Base-by-base conservation (phyloP, 2,329 filamentous ascomycete species). In the Tothia fuscella region DNA sequence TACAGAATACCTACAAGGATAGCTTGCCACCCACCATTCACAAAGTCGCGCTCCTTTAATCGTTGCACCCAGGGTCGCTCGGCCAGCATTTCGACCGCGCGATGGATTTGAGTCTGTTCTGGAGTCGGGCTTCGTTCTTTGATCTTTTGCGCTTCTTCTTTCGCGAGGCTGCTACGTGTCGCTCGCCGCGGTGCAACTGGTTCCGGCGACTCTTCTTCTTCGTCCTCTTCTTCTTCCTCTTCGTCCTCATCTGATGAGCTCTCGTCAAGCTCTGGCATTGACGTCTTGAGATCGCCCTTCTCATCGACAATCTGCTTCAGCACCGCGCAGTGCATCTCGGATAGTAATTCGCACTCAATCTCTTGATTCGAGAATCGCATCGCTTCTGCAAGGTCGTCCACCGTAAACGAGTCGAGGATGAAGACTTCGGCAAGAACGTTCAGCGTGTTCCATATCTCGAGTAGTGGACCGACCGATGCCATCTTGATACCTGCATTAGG, bases 341-440 rank as follows among this genome's bases (percentile, higher is more conserved):
- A 79, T 50, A 95, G 80, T 1, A 98, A 67, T 56, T 95, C 82
- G 40, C 91, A 91, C 6, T 81, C 79, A 1, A 76, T 66, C 17
- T 85, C 77, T 25, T 80, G 74, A 0, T 78, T 86, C 0, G 82
- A 74, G 44, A 88, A 80, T 37, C 79, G 73, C 70, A 98, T 78
- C 0, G 88, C 82, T 56, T 96, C 82, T 4, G 94, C 71, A 53
- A 88, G 96, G 58, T 98, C 91, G 57, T 98, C 91, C 53, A 96
- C 93, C 0, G 89, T 96, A 56, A 98, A 98, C 0, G 89, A 96
- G 59, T 98, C 91, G 20, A 98, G 71, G 54, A 85, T 77, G 56
- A 93, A 93, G 14, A 95, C 81, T 54, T 94, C 86, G 55, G 87
- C 93, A 56, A 95, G 95, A n/a, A 98, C 89, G 53, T 95, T 98